Conservation (phyloP, 805 yeast genomes). For the Zygoascus ofunaensis region DNA sequence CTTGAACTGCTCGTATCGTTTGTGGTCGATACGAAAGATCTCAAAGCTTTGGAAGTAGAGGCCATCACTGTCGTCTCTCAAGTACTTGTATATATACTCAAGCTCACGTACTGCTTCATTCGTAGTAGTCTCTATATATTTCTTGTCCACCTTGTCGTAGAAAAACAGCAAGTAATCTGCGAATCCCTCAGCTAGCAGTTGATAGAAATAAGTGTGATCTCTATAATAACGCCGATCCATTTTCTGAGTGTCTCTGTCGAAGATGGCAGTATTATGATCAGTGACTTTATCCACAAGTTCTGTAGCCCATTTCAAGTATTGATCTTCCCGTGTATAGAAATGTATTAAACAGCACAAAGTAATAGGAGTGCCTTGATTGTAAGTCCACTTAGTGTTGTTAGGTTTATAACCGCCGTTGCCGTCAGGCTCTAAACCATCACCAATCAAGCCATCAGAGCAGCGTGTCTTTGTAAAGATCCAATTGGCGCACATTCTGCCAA, state of each 20-base stretch:
- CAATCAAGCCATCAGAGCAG: slow-evolving; percentile 43
- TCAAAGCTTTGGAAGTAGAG: slow-evolving; percentile 52
- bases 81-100: slow-evolving; percentile 46
- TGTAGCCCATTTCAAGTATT: slow-evolving; percentile 37
- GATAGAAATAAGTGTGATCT: slow-evolving; percentile 54
- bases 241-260: slow-evolving; percentile 51
- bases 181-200: slow-evolving; percentile 55
- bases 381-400: slow-evolving; percentile 52
- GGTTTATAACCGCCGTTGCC: slow-evolving; percentile 29
- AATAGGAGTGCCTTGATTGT: slow-evolving; percentile 58
- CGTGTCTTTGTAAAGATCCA: slow-evolving; percentile 46
- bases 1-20: slow-evolving; percentile 43
- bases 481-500: slow-evolving; percentile 51
- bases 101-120: slow-evolving; percentile 46
- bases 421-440: slow-evolving; percentile 49
- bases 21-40: slow-evolving; percentile 44
- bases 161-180: slow-evolving; percentile 52
- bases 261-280: slow-evolving; percentile 46
- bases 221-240: slow-evolving; percentile 51
- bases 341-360: slow-evolving; percentile 45
- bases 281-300: slow-evolving; percentile 47
- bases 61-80: slow-evolving; percentile 50
- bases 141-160: slow-evolving; percentile 32
- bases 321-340: slow-evolving; percentile 39
- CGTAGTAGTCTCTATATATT: slow-evolving; percentile 25